Base-by-base conservation (phyloP, 1,284 basidiomycete genomes). In the Papiliotrema terrestris region DNA sequence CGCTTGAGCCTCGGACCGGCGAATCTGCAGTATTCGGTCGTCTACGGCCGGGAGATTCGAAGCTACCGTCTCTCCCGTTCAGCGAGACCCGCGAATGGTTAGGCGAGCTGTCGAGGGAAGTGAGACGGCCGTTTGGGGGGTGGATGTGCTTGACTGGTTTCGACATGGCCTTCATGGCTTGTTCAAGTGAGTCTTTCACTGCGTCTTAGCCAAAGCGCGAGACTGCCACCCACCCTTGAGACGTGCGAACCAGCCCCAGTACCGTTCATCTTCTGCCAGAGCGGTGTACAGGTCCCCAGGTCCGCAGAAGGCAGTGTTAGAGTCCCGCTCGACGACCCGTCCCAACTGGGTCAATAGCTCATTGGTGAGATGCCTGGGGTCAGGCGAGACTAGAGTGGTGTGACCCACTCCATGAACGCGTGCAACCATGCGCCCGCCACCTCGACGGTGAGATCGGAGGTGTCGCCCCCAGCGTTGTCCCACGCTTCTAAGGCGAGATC, bases 401-500 rank as follows among this genome's bases (percentile, higher is more conserved):
- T 3, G 46, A 56, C 89, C 78, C 72, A 92, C 91, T 95, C 91
- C 42, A 94, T 79, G 59, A 94, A 88, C n/a, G 91, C 91, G 13
- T 91, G 93, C 52, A 93, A 80, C 80, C 93, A 95, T 45, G 94
- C 73, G 17, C 88, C 86, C 23, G 91, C 88, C 3, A 90, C 89
- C 14, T 86, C 84, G n/a, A 93, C 50, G 0, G 72, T 74, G 20
- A 65, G 68, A 14, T 69, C 66, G 8, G 62, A 57, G 3, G 44
- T 29, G 38, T 75, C 72, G 15, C 77, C 77, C 3, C 75, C 75
- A 2, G 64, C 71, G 6, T 39, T 47, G 39, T 55, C 58, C 72
- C 76, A 74, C 0, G 55, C 57, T 2, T 47, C 46, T 17, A 69
- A 35, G 14, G 61, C 49, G 1, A n/a, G n/a, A n/a, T n/a, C n/a